phyloP scores from a whole-genome alignment of 257 asterid genomes.

The Solanum neorickii region DNA sequence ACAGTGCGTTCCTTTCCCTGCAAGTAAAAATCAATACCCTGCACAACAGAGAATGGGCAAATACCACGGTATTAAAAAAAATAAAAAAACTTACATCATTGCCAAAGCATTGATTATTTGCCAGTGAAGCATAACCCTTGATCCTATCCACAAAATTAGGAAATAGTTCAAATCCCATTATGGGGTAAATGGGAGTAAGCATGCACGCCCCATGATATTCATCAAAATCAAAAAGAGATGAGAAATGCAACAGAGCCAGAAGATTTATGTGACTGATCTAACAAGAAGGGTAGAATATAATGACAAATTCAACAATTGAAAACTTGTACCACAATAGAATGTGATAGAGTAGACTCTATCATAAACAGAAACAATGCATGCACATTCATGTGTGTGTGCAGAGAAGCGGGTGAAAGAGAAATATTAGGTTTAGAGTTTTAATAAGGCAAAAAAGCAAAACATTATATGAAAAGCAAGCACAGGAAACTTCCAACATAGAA shows the following conservation, averaged over 20 bases:
- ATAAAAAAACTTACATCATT: neutral
- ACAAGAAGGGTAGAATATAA: neutral
- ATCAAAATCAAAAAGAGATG: neutral
- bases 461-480: too few relatives aligned
- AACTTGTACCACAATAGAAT: too few relatives aligned
- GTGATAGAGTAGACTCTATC: too few relatives aligned
- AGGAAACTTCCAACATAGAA: too few relatives aligned
- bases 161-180: neutral
- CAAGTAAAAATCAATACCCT: neutral
- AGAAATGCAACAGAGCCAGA: neutral
- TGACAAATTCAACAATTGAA: too few relatives aligned
- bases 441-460: too few relatives aligned
- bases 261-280: neutral
- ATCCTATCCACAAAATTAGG: neutral
- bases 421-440: too few relatives aligned
- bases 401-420: too few relatives aligned
- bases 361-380: too few relatives aligned
- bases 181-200: neutral
- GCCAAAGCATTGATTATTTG: neutral
- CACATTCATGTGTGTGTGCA: too few relatives aligned
- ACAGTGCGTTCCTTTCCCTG: neutral
- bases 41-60: neutral
- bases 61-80: neutral
- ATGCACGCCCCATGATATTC: neutral
- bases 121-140: neutral